These are phyloP conservation scores for Camellia sinensis DNA, from an alignment of 148 eudicot species.

Conservation along the genomic window DNA sequence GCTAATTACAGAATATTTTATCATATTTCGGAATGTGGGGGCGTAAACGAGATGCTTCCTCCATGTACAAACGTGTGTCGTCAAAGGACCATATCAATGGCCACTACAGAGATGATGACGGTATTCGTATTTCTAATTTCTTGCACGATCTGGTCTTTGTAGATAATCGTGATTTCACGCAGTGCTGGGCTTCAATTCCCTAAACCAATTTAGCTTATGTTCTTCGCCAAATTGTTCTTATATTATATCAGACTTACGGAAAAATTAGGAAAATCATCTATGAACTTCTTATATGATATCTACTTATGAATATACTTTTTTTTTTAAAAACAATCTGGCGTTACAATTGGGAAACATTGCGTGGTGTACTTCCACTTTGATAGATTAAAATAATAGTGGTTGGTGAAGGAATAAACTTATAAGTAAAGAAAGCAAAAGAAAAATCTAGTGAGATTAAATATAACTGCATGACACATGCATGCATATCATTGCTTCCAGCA, in stretches of 20 bases:
- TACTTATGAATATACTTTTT: neutral
- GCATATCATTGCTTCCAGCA: neutral
- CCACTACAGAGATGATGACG: constrained; percentile 36
- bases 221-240: neutral
- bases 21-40: constrained; percentile 48
- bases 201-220: neutral
- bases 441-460: neutral
- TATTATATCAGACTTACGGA: neutral
- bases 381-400: neutral
- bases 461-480: neutral
- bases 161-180: neutral
- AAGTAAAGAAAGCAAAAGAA: neutral
- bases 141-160: constrained; percentile 1
- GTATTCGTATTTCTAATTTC: constrained; percentile 28
- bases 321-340: neutral
- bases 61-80: constrained; percentile 59
- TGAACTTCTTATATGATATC: neutral
- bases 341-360: neutral
- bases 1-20: neutral
- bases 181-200: neutral
- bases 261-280: neutral
- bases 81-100: constrained; percentile 47
- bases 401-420: neutral
- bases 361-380: neutral
- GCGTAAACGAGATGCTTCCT: constrained; percentile 42